These are phyloP conservation scores for Platanus orientalis DNA, from an alignment of 164 flowering plant genomes.

Conservation along the genomic window DNA sequence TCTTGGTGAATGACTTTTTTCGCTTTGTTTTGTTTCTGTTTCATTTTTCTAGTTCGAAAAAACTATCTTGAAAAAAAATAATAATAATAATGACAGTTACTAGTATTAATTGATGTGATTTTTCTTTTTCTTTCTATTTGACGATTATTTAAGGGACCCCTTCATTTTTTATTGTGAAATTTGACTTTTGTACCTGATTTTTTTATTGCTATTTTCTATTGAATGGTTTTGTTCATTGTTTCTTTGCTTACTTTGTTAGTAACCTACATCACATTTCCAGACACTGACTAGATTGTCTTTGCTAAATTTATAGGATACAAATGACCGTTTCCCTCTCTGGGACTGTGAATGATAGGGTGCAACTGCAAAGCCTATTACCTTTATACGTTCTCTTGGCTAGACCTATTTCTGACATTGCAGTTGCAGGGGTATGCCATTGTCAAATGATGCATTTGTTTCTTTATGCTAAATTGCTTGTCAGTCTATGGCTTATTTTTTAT, in stretches of 20 bases:
- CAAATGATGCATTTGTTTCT: neutral
- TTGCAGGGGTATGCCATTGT: slow-evolving; percentile 45
- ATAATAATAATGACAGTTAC: neutral
- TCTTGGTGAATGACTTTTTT: too few relatives aligned
- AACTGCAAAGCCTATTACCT: slow-evolving; percentile 49
- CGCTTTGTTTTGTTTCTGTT: neutral
- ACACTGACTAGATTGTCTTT: neutral
- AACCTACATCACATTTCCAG: neutral
- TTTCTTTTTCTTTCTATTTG: neutral
- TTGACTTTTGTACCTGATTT: neutral
- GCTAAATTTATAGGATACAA: slow-evolving; percentile 49
- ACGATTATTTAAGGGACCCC: neutral
- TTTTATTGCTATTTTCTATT: neutral
- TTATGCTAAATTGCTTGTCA: neutral
- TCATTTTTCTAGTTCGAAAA: neutral
- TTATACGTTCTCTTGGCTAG: slow-evolving; percentile 61
- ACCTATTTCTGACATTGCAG: slow-evolving; percentile 34
- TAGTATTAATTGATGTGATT: neutral
- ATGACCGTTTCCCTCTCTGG: slow-evolving; percentile 57
- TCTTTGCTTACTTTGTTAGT: neutral
- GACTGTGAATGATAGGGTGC: slow-evolving; percentile 34
- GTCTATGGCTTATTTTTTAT: neutral
- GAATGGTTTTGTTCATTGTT: neutral
- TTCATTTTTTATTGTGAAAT: neutral
- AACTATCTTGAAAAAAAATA: too few relatives aligned